Conservation (phyloP, 495 filamentous ascomycete species). For the Xylaria longipes region DNA sequence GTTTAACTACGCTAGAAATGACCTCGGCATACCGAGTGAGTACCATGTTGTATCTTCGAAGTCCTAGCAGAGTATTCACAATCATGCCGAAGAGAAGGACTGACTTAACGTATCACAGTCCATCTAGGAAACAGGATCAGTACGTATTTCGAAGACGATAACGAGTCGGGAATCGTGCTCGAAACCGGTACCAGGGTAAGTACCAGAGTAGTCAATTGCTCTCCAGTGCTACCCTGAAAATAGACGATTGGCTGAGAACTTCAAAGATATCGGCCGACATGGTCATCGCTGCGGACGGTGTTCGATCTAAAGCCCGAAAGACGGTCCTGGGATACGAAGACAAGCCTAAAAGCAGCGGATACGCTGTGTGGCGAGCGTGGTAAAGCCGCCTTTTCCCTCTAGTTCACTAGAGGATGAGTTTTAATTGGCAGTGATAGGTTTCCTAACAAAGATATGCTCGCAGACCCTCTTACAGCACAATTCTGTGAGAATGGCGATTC, state of each 20-base stretch:
- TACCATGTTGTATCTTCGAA: background rate
- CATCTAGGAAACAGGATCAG: conserved; percentile 58
- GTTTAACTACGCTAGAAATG: conserved; percentile 62
- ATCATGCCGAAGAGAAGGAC: background rate
- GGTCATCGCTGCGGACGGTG: conserved; percentile 67
- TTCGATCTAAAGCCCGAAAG: conserved; percentile 64
- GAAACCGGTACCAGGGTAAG: conserved; percentile 55
- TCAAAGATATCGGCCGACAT: conserved; percentile 53
- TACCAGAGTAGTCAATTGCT: background rate
- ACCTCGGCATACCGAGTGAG: conserved; percentile 56
- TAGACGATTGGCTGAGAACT: background rate
- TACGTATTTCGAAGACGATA: conserved; percentile 63
- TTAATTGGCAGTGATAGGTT: conserved; percentile 47
- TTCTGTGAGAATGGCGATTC: conserved; percentile 68
- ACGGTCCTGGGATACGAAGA: conserved; percentile 65
- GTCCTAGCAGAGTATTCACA: background rate
- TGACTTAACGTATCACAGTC: conserved; percentile 30
- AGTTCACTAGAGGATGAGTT: background rate
- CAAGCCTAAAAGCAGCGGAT: conserved; percentile 64
- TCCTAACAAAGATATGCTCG: conserved; percentile 64
- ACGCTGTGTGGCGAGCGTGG: conserved; percentile 67
- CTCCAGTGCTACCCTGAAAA: background rate
- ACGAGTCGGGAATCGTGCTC: conserved; percentile 59
- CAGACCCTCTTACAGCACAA: conserved; percentile 62
- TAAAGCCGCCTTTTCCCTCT: conserved; percentile 33